Conservation (phyloP, 495 filamentous ascomycete species). For the Bryoglossum gracile region DNA sequence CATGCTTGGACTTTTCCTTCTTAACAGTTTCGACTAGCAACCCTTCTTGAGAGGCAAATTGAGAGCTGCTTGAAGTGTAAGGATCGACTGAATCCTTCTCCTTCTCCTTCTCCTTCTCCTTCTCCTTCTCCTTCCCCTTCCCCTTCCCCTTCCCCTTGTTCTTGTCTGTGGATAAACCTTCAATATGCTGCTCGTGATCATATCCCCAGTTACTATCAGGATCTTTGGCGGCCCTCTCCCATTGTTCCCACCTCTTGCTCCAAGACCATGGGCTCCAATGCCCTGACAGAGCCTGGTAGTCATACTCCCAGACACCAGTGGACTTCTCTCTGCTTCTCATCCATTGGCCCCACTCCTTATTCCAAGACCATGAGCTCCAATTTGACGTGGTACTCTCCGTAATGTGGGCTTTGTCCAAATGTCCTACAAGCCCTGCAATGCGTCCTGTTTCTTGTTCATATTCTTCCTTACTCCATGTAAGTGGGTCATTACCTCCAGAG, state of each 20-base stretch:
- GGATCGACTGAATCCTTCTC: neutral
- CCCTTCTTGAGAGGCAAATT: neutral
- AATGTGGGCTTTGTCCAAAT: neutral
- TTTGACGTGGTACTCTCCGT: neutral
- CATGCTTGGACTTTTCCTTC: neutral
- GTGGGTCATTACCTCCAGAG: too few relatives aligned
- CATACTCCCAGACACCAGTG: neutral
- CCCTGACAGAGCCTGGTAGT: neutral
- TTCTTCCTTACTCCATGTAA: neutral
- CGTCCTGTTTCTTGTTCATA: neutral
- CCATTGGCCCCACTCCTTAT: neutral
- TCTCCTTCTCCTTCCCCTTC: neutral
- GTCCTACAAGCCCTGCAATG: neutral
- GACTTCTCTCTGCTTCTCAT: conserved; percentile 2
- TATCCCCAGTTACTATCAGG: conserved; percentile 1
- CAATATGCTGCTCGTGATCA: neutral
- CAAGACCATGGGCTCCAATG: neutral
- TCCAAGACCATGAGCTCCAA: conserved; percentile 1
- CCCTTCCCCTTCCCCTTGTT: neutral
- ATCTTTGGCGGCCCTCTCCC: neutral
- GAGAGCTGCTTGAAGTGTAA: neutral
- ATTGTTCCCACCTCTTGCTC: neutral
- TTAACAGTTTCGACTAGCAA: neutral
- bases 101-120: neutral
- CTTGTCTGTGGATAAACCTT: neutral